Conservation (phyloP, 2,329 filamentous ascomycete genomes). For the Colletotrichum lupini region DNA sequence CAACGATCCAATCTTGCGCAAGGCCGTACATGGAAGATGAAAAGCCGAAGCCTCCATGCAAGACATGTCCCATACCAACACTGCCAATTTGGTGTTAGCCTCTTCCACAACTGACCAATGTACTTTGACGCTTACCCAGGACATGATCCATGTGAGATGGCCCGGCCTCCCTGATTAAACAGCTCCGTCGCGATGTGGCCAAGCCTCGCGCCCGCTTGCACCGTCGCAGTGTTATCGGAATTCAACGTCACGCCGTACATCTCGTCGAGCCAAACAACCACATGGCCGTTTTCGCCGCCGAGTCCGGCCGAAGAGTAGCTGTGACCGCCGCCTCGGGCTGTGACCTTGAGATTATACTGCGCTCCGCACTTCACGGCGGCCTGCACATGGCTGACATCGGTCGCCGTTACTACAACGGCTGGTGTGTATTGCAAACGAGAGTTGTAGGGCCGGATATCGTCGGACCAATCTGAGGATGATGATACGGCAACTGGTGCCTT, state of each 20-base stretch:
- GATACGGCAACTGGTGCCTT: conserved; percentile 37
- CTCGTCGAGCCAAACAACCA: conserved; percentile 58
- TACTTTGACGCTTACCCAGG: conserved; percentile 53
- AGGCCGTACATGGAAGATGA: conserved; percentile 39
- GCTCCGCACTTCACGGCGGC: conserved; percentile 58
- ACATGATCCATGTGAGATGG: conserved; percentile 63
- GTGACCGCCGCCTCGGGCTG: conserved; percentile 62
- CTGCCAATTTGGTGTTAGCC: conserved; percentile 33
- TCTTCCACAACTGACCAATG: not conserved
- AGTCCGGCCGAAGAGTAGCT: conserved; percentile 61
- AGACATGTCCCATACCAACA: conserved; percentile 52
- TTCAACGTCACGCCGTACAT: conserved; percentile 57
- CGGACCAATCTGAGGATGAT: conserved; percentile 35
- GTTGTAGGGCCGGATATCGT: conserved; percentile 45
- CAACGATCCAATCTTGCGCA: conserved; percentile 49
- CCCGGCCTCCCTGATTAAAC: conserved; percentile 50
- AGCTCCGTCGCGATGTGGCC: conserved; percentile 57
- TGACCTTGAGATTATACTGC: conserved; percentile 55
- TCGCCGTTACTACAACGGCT: conserved; percentile 55
- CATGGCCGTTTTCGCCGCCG: conserved; percentile 59
- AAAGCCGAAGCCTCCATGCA: conserved; percentile 54
- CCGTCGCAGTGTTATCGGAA: conserved; percentile 50
- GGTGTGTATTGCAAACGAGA: conserved; percentile 50
- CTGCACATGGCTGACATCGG: conserved; percentile 54
- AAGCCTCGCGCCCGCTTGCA: conserved; percentile 61